Evolutionary conservation across 345 rosid species (phyloP).

Genomic region (Combretum micranthum): DNA sequence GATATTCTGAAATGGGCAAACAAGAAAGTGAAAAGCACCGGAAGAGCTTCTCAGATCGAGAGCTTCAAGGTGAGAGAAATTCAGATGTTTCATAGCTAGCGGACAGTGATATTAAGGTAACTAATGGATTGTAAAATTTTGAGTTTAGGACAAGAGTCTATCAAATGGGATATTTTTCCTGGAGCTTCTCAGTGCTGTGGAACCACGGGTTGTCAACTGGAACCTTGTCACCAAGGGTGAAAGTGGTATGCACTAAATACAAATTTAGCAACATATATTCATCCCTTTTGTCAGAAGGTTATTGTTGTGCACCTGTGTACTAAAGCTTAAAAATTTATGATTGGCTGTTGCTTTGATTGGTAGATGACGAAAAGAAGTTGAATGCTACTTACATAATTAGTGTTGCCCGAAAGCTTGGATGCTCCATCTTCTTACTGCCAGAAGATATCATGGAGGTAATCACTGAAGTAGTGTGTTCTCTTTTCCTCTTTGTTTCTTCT

Average conservation of each 20-base stretch:
- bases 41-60: constrained; percentile 53
- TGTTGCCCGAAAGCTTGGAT: constrained; percentile 91
- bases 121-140: not conserved
- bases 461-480: not conserved
- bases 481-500: not conserved
- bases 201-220: constrained; percentile 96
- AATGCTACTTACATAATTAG: constrained; percentile 94
- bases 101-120: not conserved
- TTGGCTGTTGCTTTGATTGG: constrained; percentile 9
- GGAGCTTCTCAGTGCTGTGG: constrained; percentile 80
- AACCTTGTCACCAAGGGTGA: constrained; percentile 94
- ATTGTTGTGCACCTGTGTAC: too few relatives aligned
- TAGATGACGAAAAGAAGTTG: constrained; percentile 87
- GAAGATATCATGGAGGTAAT: constrained; percentile 94
- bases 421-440: constrained; percentile 93
- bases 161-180: constrained; percentile 81
- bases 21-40: constrained; percentile 48
- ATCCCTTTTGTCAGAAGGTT: too few relatives aligned
- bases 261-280: too few relatives aligned
- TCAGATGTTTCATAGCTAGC: not conserved
- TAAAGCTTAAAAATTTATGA: not conserved
- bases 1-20: constrained; percentile 83
- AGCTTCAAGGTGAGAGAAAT: constrained; percentile 63
- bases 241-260: constrained; percentile 39
- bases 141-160: constrained; percentile 71